Evolutionary conservation across 306 rosid species (phyloP), one percentile per base, ranked within the genome.

Genomic region (Corylus heterophylla): DNA sequence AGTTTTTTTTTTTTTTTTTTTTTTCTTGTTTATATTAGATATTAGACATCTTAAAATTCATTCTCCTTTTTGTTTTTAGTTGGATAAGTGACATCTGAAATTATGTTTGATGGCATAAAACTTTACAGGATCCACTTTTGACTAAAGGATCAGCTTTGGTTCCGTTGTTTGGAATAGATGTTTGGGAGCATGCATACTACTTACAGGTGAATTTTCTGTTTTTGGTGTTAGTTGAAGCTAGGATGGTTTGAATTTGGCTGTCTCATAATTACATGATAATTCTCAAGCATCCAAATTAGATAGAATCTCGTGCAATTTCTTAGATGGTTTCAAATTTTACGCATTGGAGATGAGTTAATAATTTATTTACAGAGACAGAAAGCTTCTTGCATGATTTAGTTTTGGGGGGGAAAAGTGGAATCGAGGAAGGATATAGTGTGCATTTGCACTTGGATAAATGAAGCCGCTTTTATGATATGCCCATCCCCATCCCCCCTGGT

Each of bases 141-240:
- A 79, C 70, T 17, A 82, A 86, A 61, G 89, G 84, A 39, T 50
- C 84, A 42, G 66, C 70, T 76, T 80, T 79, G 48, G 85, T 82
- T 71, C 86, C 83, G 5, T n/a, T 86, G 80, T 70, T 79, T 49
- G 86, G 84, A 35, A 69, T 86, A 10, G 85, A 82, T 83, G 86
- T 86, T 54, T 83, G 86, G 84, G 85, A 86, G 76, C 85, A 83
- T 54, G 82, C 86, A 2, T 86, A 82, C 72, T 82, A 80, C 83
- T 73, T 79, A 27, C 83, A 86, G 86, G 84, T 83, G 69, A 79
- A 63, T 59, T 39, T 25, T 20, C 62, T 75, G 55, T 10, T 37
- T 61, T 58, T 37, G 45, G 6, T 59, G 1, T 48, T 12, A 35
- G 7, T 55, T 42, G 3, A 8, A 18, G 64, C 3, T 13, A 4